Base-by-base conservation (phyloP, 495 filamentous ascomycete genomes). In the Hypoxylon cercidicola region DNA sequence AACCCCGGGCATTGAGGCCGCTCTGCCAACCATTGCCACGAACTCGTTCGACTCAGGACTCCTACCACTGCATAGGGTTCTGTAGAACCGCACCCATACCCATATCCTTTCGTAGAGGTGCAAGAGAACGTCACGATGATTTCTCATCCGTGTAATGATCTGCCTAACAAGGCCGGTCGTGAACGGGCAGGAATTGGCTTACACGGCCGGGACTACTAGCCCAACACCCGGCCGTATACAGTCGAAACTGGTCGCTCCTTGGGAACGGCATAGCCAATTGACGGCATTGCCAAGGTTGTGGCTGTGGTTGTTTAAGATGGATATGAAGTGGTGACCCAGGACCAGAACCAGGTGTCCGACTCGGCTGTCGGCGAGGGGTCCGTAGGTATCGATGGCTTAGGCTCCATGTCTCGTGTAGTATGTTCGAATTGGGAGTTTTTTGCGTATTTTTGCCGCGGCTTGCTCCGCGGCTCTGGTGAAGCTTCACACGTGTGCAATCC, bases 331-430 rank as follows among this genome's bases (percentile, higher is more conserved):
- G 55, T 44, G 25, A 68, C 65, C 65, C 65, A 68, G 1, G 60
- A 51, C 65, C 65, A 68, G 60, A 68, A 68, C 65, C 65, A 68
- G 11, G 48, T 30, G 28, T 68, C 65, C 23, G 60, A 63, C 19
- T 68, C 65, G 5, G 28, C 37, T 2, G 55, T 43, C 15, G 65
- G 50, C 45, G 60, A 48, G 19, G 55, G 30, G 25, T 25, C 60
- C 21, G 65, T 28, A 11, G 60, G 55, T 21, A 60, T 6, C n/a
- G 50, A 11, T 2, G 65, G 60, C 16, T 68, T 32, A 10, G 30
- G 30, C 3, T 32, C 65, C 65, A 68, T 68, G 1, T 60, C 10
- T 39, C n/a, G 55, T 52, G 30, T 16, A 10, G 30, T 16, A 32
- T 8, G 32, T 11, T 6, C 18, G 6, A 15, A 35, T 0, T 4